phyloP scores from a whole-genome alignment of 257 asterid genomes.

The Solanum corneliomulleri region DNA sequence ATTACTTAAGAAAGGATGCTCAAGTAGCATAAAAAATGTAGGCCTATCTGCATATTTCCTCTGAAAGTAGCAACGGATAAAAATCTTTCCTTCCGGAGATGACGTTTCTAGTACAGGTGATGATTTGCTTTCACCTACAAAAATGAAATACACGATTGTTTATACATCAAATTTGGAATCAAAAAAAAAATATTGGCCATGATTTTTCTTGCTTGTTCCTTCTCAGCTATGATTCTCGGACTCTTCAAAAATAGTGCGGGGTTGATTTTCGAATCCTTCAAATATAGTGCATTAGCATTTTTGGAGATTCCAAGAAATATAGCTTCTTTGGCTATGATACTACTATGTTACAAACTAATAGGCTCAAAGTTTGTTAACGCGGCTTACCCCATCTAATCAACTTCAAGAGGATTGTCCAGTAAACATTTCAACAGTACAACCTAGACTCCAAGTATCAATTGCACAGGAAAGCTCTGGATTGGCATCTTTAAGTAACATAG shows the following conservation, averaged over 20 bases:
- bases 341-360: not conserved
- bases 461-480: slow-evolving; percentile 59
- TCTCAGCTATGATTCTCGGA: not conserved
- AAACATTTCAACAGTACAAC: slow-evolving; percentile 85
- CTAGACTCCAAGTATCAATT: slow-evolving; percentile 81
- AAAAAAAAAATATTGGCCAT: not conserved
- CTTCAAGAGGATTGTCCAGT: slow-evolving; percentile 90
- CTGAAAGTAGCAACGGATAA: too few species aligned
- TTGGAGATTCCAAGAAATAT: not conserved
- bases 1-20: too few species aligned
- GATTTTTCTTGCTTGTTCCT: not conserved
- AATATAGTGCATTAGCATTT: not conserved
- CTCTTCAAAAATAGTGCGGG: not conserved
- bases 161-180: not conserved
- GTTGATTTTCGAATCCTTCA: not conserved
- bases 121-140: too few species aligned
- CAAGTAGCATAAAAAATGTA: too few species aligned
- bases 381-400: slow-evolving; percentile 40
- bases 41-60: too few species aligned
- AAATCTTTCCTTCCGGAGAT: too few species aligned
- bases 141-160: too few species aligned
- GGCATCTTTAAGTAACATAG: slow-evolving; percentile 56
- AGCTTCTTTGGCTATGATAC: not conserved
- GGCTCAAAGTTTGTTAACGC: not conserved
- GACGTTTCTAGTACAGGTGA: too few species aligned